Conservation (phyloP, 805 yeast species). For the Zygotorulaspora florentina region DNA sequence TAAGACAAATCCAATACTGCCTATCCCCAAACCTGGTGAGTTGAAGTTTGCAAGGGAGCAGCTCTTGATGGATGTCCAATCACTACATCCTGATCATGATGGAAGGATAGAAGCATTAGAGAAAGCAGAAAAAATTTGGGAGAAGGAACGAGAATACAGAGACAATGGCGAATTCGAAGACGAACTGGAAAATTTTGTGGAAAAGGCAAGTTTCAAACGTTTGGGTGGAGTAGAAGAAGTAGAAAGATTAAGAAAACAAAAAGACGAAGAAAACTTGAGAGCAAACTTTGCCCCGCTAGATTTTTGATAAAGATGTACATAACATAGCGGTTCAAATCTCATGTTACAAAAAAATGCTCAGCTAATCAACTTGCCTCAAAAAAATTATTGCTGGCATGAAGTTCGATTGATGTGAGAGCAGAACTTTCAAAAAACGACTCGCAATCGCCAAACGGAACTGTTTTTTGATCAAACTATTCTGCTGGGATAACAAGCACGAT, state of each 20-base stretch:
- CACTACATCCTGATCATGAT: constrained; percentile 79
- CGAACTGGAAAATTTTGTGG: constrained; percentile 83
- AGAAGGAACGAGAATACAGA: constrained; percentile 59
- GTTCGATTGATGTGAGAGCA: constrained; percentile 13
- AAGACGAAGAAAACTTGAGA: constrained; percentile 69
- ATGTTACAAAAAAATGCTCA: background rate
- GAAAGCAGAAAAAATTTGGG: constrained; percentile 77
- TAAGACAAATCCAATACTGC: constrained; percentile 35
- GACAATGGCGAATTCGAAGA: constrained; percentile 67
- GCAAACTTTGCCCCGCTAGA: constrained; percentile 39
- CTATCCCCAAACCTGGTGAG: constrained; percentile 61
- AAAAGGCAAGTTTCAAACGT: constrained; percentile 65
- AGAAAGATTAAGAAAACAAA: constrained; percentile 61
- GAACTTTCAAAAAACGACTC: constrained; percentile 11
- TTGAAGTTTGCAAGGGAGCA: constrained; percentile 66
- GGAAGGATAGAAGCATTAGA: constrained; percentile 82
- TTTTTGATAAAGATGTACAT: constrained; percentile 17
- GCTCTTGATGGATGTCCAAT: constrained; percentile 70
- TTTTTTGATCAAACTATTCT: background rate
- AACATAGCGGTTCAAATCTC: background rate
- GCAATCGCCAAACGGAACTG: constrained; percentile 8
- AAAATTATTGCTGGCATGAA: constrained; percentile 10
- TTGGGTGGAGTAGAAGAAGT: constrained; percentile 88
- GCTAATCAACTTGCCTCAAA: constrained; percentile 1
- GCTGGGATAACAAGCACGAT: background rate